Base-by-base conservation (phyloP, 2,329 filamentous ascomycete species). In the Xylaria sp. region DNA sequence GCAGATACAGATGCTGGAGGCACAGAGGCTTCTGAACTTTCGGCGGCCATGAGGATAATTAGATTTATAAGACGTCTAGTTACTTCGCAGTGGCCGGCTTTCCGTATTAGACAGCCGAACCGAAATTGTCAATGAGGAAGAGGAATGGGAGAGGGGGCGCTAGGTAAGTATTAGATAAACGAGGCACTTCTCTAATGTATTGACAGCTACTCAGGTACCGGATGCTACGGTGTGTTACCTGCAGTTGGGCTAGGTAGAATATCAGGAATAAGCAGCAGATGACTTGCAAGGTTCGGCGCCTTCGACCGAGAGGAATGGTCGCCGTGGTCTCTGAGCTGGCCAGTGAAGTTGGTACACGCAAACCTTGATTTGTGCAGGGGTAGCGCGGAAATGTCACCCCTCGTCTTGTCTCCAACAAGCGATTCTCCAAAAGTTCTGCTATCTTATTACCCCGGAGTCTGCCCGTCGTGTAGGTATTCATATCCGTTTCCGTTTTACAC, bases 1-100 rank as follows among this genome's bases (percentile, higher is more conserved):
- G 64, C 59, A 40, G 63, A 57, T 33, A 65, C 38, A 60, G 65
- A 68, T 15, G 59, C 65, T n/a, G 65, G 65, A 42, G 28, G 60
- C 28, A 56, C 65, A 13, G 65, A 20, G 17, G 62, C n/a, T 46
- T 64, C 54, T 28, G 69, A 38, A 56, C 48, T 13, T 46, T 54
- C 40, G 20, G 54, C 56, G 31, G 63, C 42, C 49, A 62, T 66
- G 9, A 36, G 20, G 40, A 17, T 17, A 15, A 46, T 28, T 11
- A 36, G 9, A 20, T 10, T 48, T 48, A 20, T 40, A 40, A 20
- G 9, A 44, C 38, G 17, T 60, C 44, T 17, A 23, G 51, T 31
- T 17, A 15, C 31, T 59, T 59, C 13, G 40, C 51, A 23, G 31
- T 23, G 6, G 26, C 42, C 20, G 33, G 15, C 23, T 10, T 23